Base-by-base conservation (phyloP, 208 protist species). In the Acanthamoeba royreba region DNA sequence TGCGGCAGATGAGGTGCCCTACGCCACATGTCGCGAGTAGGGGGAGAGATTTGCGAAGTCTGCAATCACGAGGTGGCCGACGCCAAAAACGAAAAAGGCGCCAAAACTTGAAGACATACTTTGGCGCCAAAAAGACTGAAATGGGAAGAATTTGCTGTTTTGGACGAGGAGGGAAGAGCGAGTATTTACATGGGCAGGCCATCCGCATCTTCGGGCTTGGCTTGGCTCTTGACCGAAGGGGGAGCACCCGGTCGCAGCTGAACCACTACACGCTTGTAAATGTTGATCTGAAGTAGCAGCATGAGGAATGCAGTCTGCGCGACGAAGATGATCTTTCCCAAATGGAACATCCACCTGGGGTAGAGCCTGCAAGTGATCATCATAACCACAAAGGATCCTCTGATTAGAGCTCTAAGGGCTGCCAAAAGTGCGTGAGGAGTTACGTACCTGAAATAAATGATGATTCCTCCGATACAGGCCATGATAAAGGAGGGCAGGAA, bases 261-360 rank as follows among this genome's bases (percentile, higher is more conserved):
- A 8, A 13, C 74, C 43, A 87, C 15, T 22, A 87, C 28, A 31
- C 79, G 43, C 79, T 87, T 87, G 79, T 87, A 87, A 53, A 92
- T 92, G 85, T 92, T 92, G 53, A 92, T 53, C 43, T 92, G 85
- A 17, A 92, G 28, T 0, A 92, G 47, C 28, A 92, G 85, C 53
- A 92, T 63, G 52, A 92, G 5, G 33, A 72, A 74, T 11, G 25
- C 58, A 5, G 58, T 33, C 35, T 74, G 55, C n/a, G 43, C 35
- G 22, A 92, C 53, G 35, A 72, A 47, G 53, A 72, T 52, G 53
- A 92, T 72, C 55, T 92, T 92, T 46, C 85, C 85, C 58, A 92
- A n/a, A 22, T 92, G 85, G 85, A 92, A 92, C 53, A 52, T 42
- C 35, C 33, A 72, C 40, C 45, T 92, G 31, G 85, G 85, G 25